These are phyloP conservation scores for Centrapalus pauciflorus DNA, from an alignment of 129 eudicot genomes.

Conservation along the genomic window DNA sequence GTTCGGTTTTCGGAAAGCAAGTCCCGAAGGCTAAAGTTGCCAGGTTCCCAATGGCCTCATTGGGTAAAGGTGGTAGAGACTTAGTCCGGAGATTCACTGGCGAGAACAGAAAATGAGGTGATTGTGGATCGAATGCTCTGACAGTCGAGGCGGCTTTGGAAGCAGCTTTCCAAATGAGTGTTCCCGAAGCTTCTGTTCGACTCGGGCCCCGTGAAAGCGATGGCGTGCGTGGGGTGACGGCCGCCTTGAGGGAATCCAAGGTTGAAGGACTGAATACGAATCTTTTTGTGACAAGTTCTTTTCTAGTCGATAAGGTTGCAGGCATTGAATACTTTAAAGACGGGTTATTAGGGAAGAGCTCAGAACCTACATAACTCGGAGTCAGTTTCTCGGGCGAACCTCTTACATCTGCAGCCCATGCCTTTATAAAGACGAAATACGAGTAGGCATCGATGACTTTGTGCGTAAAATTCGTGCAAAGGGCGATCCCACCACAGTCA, in stretches of 20 bases:
- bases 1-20: too few species aligned
- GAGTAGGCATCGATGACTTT: constrained; percentile 18
- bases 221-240: too few species aligned
- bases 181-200: not conserved
- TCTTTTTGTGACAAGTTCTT: too few species aligned
- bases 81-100: too few species aligned
- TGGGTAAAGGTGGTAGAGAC: too few species aligned
- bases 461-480: constrained; percentile 15
- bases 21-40: too few species aligned
- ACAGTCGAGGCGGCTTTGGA: constrained; percentile 1
- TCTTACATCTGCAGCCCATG: constrained; percentile 17
- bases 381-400: not conserved
- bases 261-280: too few species aligned
- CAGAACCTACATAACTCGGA: constrained; percentile 11
- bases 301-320: too few species aligned
- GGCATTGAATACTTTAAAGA: constrained; percentile 7
- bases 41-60: too few species aligned
- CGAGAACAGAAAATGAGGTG: too few species aligned
- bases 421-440: constrained; percentile 11
- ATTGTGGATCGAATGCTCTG: not conserved
- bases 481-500: constrained; percentile 25
- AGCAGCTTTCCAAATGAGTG: constrained; percentile 3
- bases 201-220: too few species aligned
- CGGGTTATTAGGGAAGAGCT: constrained; percentile 14
- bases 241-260: too few species aligned